phyloP scores from a whole-genome alignment of 768 basidiomycete genomes.

The Pholiota molesta region DNA sequence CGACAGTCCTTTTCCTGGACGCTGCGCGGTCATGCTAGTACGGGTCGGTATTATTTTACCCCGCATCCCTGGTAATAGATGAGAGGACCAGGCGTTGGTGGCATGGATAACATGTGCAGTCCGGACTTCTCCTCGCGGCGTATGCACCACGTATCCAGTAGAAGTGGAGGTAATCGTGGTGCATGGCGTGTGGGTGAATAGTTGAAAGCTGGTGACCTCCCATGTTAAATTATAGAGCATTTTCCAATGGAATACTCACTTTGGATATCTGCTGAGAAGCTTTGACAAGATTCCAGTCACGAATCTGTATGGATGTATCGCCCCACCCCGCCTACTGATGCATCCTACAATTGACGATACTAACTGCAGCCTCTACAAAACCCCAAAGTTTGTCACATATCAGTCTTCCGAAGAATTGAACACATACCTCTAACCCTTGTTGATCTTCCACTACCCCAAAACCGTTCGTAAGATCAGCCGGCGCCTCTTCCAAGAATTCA shows the following conservation, averaged over 20 bases:
- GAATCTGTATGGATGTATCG: conserved; percentile 71
- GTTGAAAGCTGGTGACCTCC: conserved; percentile 46
- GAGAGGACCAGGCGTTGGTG: conserved; percentile 84
- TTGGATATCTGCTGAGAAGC: conserved; percentile 48
- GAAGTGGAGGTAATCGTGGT: conserved; percentile 42
- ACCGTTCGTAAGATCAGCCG: conserved; percentile 41
- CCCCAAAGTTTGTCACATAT: not conserved
- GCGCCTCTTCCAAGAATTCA: conserved; percentile 52
- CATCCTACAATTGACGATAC: conserved; percentile 49
- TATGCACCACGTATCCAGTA: conserved; percentile 53
- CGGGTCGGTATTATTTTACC: conserved; percentile 63
- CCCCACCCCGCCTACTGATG: conserved; percentile 56
- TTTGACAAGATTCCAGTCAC: conserved; percentile 61
- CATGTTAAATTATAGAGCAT: not conserved
- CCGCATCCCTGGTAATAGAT: conserved; percentile 66
- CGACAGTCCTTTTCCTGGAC: conserved; percentile 27
- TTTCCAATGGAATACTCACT: conserved; percentile 35
- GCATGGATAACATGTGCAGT: conserved; percentile 77
- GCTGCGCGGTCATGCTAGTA: conserved; percentile 69
- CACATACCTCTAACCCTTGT: conserved; percentile 31
- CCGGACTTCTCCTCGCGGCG: conserved; percentile 58
- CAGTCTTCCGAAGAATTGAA: not conserved
- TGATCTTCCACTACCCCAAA: conserved; percentile 36
- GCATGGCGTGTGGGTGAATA: conserved; percentile 69
- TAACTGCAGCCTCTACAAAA: conserved; percentile 49